Conservation (phyloP, 192 early-diverging fungal genomes). For the Coemansia sp. region DNA sequence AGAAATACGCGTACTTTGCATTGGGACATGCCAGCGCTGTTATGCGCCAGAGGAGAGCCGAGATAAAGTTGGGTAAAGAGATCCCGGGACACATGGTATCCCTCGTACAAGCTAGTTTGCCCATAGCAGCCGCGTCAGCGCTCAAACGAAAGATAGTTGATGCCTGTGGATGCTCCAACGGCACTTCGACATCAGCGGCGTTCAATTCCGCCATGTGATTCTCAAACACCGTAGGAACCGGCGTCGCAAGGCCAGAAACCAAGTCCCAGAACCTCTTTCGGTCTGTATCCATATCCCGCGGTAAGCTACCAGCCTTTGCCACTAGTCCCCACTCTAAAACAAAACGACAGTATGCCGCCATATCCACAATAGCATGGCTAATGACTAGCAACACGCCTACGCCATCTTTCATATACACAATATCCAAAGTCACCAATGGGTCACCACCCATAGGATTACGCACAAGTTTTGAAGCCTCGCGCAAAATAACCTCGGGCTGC, state of each 20-base stretch:
- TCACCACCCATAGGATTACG: slow-evolving; percentile 27
- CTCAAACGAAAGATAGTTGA: slow-evolving; percentile 7
- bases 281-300: slow-evolving; percentile 7
- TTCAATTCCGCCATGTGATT: slow-evolving; percentile 2
- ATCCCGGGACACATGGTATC: background rate
- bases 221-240: background rate
- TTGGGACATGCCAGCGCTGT: background rate
- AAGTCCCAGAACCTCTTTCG: slow-evolving; percentile 13
- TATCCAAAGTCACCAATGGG: slow-evolving; percentile 20
- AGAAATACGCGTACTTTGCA: slow-evolving; percentile 12
- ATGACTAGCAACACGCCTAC: slow-evolving; percentile 18
- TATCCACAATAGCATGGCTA: slow-evolving; percentile 25
- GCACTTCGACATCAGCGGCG: background rate
- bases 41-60: slow-evolving; percentile 21
- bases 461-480: background rate
- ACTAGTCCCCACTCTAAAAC: slow-evolving; percentile 14
- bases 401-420: slow-evolving; percentile 33
- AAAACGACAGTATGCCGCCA: slow-evolving; percentile 5
- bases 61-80: slow-evolving; percentile 21
- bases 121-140: background rate
- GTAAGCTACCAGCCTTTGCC: background rate
- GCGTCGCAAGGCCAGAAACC: background rate
- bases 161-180: background rate
- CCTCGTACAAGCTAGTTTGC: background rate
- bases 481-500: slow-evolving; percentile 16